Base-by-base conservation (phyloP, 306 rosid genomes). In the Oemleria cerasiformis region DNA sequence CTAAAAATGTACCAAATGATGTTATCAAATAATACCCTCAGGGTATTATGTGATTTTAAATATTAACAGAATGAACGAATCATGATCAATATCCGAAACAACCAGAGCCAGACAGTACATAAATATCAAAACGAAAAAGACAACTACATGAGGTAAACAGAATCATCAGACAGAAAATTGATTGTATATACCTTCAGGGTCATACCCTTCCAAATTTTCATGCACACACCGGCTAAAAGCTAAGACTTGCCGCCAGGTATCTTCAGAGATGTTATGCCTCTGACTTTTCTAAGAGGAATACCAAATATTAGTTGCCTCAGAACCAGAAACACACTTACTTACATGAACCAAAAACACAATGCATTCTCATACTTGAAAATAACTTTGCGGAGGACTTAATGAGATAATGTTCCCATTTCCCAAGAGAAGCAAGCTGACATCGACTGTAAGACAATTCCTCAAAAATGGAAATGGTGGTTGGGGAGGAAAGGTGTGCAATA, bases 221-320 rank as follows among this genome's bases (percentile, higher is more conserved):
- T 84, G 96, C 12, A 91, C 96, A 80, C 92, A 85, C 76, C 90
- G 80, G 83, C 97, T 95, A 80, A 95, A 95, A 82, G 99, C 92
- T 64, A 95, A 81, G 68, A 91, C 97, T 85, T 95, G 99, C 77
- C 77, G 83, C 99, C 99, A 95, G 15, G 97, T 91, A 84, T 95
- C 99, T 84, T 95, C 96, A 4, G 96, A 88, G 77, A 95, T 91
- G 85, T 91, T 95, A 84, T 91, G 85, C 58, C 99, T 88, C 73
- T 91, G 99, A 77, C 86, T 89, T 80, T 88, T 95, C 99, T 95
- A 73, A 55, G 78, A 64, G 61, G 73, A 72, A 74, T 51, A 21
- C 62, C 60, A 82, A 77, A 65, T 54, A 74, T 85, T 68, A 90
- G 86, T 62, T 70, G 64, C 65, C 69, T 72, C 10, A 40, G 14